phyloP scores from a whole-genome alignment of 2,329 filamentous ascomycete genomes.

The Trichoderma pleuroti region DNA sequence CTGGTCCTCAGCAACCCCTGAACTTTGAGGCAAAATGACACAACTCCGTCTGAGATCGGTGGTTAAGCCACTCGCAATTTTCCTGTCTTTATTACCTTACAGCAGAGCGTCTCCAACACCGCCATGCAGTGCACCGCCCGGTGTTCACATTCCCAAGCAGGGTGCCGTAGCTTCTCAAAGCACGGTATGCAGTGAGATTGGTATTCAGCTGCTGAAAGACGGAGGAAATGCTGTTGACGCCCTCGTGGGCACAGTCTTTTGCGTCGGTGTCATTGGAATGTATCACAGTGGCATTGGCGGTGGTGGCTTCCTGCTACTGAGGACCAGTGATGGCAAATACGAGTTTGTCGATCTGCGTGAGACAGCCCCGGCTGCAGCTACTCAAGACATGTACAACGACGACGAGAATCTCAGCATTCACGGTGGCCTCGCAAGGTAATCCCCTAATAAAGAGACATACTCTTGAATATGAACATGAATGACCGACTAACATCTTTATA shows the following conservation, averaged over 20 bases:
- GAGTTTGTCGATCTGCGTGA: slow-evolving; percentile 85
- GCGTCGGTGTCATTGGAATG: slow-evolving; percentile 61
- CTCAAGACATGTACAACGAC: slow-evolving; percentile 75
- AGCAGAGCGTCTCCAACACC: slow-evolving; percentile 1
- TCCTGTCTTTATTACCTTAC: neutral
- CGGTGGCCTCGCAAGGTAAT: slow-evolving; percentile 69
- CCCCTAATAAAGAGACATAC: slow-evolving; percentile 27
- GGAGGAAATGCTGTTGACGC: slow-evolving; percentile 67
- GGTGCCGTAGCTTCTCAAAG: slow-evolving; percentile 63
- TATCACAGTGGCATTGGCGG: slow-evolving; percentile 71
- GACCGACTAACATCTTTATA: slow-evolving; percentile 23
- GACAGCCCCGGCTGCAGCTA: slow-evolving; percentile 74
- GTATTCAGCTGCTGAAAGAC: slow-evolving; percentile 51
- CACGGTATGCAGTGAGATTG: slow-evolving; percentile 56
- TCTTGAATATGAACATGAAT: slow-evolving; percentile 27
- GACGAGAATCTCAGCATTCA: slow-evolving; percentile 60
- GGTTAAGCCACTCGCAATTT: neutral
- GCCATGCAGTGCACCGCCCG: neutral
- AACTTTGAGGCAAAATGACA: neutral
- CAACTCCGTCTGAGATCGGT: slow-evolving; percentile 2
- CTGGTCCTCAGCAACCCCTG: no score
- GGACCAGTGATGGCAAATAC: slow-evolving; percentile 60
- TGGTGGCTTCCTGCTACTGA: slow-evolving; percentile 75
- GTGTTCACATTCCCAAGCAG: slow-evolving; percentile 25
- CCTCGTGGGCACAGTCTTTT: slow-evolving; percentile 61